Evolutionary conservation across 768 basidiomycete genomes (phyloP), one percentile per base, ranked within the genome.

Genomic region (Hygrocybe coccinea): DNA sequence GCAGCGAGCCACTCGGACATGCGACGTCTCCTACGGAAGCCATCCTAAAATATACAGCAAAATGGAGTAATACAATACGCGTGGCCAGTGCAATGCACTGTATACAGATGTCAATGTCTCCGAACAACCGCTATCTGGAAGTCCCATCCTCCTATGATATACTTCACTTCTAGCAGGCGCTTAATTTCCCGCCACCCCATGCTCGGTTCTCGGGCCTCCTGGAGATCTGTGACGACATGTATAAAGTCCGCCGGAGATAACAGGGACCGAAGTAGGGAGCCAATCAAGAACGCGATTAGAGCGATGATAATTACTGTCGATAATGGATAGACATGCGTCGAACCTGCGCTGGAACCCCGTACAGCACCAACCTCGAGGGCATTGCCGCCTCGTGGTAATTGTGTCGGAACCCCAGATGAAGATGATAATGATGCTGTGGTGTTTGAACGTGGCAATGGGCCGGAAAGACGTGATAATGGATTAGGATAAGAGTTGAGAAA

Each of bases 231-330:
- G 62, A 81, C 86, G 41, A 91, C 83, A 67, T 92, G 86, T 43
- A 94, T 84, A 73, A 93, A 95, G 71, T 97, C 95, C 14, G 87
- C 90, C 43, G 95, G 91, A 5, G 87, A 89, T 37, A 97, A 75
- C 58, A 98, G 77, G 15, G 91, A 92, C 54, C 95, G 83, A 58
- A 97, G 73, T 54, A 98, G 74, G 24, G 92, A 95, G 55, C 95
- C 95, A 63, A 97, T 81, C 64, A 98, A 74, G 70, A 98, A 94
- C 24, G 89, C 87, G 62, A 97, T 89, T 59, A 98, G 69, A 37
- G 85, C 92, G 37, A 88, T 81, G 57, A 92, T 74, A 62, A 97
- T 64, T 56, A 95, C 70, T 39, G 84, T 85, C 44, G 79, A 77
- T 62, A 78, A 58, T 48, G 75, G 71, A 64, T 77, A 80, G 61